Evolutionary conservation across 1,139 yeast species (phyloP).

Genomic region (Candida albicans): DNA sequence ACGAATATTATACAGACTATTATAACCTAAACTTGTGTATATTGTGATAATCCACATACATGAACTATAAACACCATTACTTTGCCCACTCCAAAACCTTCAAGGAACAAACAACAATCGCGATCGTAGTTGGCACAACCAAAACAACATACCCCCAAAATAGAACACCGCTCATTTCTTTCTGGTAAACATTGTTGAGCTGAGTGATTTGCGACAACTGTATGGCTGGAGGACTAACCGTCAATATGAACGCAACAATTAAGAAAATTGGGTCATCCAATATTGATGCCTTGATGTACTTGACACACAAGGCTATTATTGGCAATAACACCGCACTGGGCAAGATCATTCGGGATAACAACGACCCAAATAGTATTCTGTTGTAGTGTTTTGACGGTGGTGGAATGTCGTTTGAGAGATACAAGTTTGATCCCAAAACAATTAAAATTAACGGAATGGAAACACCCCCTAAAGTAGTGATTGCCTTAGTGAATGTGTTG

Average conservation of each 20-base stretch:
- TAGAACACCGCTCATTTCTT: slow-evolving; percentile 83
- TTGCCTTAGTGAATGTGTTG: slow-evolving; percentile 74
- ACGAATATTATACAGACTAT: no score
- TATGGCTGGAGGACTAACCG: slow-evolving; percentile 83
- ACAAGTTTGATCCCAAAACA: slow-evolving; percentile 73
- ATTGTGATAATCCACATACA: not conserved
- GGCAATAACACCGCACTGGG: slow-evolving; percentile 73
- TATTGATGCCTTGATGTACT: slow-evolving; percentile 64
- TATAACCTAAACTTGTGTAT: no score
- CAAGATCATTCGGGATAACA: slow-evolving; percentile 72
- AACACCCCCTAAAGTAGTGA: slow-evolving; percentile 78
- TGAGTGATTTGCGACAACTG: slow-evolving; percentile 83
- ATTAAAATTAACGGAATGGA: slow-evolving; percentile 83
- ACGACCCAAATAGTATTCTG: slow-evolving; percentile 64
- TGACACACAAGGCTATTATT: slow-evolving; percentile 62
- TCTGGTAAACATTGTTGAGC: slow-evolving; percentile 70
- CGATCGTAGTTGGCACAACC: slow-evolving; percentile 75
- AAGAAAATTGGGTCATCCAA: slow-evolving; percentile 83
- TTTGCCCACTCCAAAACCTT: slow-evolving; percentile 59
- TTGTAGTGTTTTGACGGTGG: slow-evolving; percentile 60
- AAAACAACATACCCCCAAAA: slow-evolving; percentile 83
- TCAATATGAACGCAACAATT: slow-evolving; percentile 71
- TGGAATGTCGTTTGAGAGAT: slow-evolving; percentile 65
- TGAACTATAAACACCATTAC: not conserved
- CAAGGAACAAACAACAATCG: slow-evolving; percentile 67